phyloP scores from a whole-genome alignment of 192 early-diverging fungal genomes.

The Hyaloraphidium curvatum region DNA sequence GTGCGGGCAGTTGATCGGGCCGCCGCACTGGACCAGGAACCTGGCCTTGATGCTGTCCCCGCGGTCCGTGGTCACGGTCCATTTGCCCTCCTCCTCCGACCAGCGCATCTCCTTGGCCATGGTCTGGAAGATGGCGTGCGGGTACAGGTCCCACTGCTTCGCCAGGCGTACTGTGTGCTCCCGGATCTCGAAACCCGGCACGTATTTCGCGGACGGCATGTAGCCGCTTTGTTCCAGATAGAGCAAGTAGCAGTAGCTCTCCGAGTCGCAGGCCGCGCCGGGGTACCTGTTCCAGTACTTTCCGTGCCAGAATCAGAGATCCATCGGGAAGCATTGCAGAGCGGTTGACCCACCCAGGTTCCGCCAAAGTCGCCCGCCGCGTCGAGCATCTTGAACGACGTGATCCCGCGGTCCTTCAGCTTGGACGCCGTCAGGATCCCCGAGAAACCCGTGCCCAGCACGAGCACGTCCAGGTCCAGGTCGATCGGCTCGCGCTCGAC shows the following conservation, averaged over 20 bases:
- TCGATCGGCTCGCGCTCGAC: background rate
- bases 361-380: constrained; percentile 1
- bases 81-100: background rate
- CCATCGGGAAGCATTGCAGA: no score
- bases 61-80: background rate
- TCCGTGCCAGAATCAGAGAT: no score
- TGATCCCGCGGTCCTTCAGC: background rate
- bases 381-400: background rate
- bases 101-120: background rate
- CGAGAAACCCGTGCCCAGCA: background rate
- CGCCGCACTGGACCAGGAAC: background rate
- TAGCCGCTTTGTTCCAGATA: background rate
- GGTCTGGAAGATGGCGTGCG: background rate
- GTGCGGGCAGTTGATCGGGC: background rate
- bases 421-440: background rate
- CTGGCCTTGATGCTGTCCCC: background rate
- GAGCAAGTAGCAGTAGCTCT: background rate
- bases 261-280: no score
- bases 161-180: background rate
- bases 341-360: no score
- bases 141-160: background rate
- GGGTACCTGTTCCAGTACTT: no score
- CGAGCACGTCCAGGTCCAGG: background rate
- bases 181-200: background rate
- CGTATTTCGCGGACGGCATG: background rate